Percentiles rank a stretch among this genome's conserved stretches.
These are phyloP conservation scores for Alternaria metachromatica DNA, from an alignment of 2,329 filamentous ascomycete genomes.

Conservation along the genomic window DNA sequence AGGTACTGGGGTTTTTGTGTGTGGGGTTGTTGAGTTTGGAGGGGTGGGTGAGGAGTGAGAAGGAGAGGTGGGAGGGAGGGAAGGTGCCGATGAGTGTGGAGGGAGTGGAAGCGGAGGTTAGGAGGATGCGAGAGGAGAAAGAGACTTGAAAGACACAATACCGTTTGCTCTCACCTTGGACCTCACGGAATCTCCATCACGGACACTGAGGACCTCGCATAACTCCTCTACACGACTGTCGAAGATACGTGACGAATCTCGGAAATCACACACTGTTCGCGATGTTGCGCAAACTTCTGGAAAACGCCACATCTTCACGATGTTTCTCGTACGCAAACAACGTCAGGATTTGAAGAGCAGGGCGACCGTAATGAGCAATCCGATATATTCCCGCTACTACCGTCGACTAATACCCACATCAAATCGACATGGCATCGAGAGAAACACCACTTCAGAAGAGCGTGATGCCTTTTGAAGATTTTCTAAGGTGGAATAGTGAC, in stretches of 20 bases:
- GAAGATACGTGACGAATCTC: neutral
- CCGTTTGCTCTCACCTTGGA: neutral
- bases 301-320: neutral
- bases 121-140: conserved; percentile 49
- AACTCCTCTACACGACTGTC: neutral
- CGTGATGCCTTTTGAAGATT: neutral
- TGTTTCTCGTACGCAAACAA: conserved; percentile 2
- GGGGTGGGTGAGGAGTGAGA: conserved; percentile 69
- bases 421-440: neutral
- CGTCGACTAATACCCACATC: neutral
- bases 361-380: neutral
- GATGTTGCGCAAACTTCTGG: neutral
- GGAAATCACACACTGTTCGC: neutral
- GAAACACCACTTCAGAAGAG: neutral
- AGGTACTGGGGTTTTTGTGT: conserved; percentile 91
- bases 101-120: conserved; percentile 66
- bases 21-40: conserved; percentile 83
- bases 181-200: neutral
- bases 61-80: conserved; percentile 57
- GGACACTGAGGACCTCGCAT: neutral
- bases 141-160: neutral
- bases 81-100: conserved; percentile 66
- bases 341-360: neutral
- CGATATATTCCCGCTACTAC: neutral
- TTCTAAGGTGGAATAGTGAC: neutral